phyloP scores from a whole-genome alignment of 2,329 filamentous ascomycete genomes.

The Neoarthrinium moseri region DNA sequence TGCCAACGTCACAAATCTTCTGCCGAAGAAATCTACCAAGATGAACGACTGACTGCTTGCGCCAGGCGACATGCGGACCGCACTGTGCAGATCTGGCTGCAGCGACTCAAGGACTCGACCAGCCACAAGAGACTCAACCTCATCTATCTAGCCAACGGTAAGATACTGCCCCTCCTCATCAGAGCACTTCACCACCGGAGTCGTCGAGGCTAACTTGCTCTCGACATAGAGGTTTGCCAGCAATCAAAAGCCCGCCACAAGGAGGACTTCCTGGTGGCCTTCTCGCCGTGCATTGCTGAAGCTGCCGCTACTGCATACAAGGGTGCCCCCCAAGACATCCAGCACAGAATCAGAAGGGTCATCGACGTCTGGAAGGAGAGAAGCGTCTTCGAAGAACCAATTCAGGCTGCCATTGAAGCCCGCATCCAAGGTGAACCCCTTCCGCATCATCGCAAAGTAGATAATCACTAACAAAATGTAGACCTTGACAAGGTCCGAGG shows the following conservation, averaged over 20 bases:
- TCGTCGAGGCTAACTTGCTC: constrained; percentile 17
- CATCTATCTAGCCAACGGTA: constrained; percentile 94
- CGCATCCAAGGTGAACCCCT: constrained; percentile 69
- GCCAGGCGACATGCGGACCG: constrained; percentile 84
- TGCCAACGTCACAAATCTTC: neutral
- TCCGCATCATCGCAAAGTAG: too few species aligned
- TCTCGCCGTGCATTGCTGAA: constrained; percentile 88
- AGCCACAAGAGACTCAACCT: constrained; percentile 85
- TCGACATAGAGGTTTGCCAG: constrained; percentile 78
- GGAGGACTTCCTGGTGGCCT: constrained; percentile 88
- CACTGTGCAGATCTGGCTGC: constrained; percentile 88
- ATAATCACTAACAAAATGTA: constrained; percentile 33
- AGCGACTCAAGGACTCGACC: constrained; percentile 82
- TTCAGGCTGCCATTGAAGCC: constrained; percentile 78
- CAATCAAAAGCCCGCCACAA: constrained; percentile 92
- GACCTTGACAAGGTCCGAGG: constrained; percentile 63
- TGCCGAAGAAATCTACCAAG: neutral
- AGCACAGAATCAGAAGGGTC: constrained; percentile 82
- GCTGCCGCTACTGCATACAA: constrained; percentile 90
- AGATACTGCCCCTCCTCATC: constrained; percentile 27
- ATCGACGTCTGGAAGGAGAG: constrained; percentile 93
- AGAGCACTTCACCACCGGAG: too few species aligned
- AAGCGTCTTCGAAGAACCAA: constrained; percentile 75
- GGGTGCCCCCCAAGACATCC: constrained; percentile 80
- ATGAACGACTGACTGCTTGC: constrained; percentile 9